Evolutionary conservation across 495 filamentous ascomycete genomes (phyloP).

Genomic region (Daldinia vernicosa): DNA sequence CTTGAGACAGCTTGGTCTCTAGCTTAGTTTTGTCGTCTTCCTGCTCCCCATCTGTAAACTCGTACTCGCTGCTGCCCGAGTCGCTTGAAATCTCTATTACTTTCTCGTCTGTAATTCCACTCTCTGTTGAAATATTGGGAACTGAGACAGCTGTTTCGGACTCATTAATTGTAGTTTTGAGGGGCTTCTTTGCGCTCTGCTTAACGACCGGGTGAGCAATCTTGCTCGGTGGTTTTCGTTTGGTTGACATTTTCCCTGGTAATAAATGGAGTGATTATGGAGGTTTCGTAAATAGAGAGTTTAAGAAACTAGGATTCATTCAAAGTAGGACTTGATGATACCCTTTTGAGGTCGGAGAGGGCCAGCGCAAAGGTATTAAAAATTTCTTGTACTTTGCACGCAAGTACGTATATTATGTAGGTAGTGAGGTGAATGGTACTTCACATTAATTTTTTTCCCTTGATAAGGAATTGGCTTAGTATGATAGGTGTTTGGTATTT

Average conservation of each 20-base stretch:
- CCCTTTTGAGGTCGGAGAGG: neutral
- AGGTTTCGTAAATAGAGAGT: neutral
- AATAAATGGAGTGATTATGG: neutral
- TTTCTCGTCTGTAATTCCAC: conserved; percentile 44
- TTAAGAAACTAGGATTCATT: neutral
- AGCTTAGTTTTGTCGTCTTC: neutral
- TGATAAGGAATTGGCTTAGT: conserved; percentile 8
- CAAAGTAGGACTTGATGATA: neutral
- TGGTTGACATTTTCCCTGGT: conserved; percentile 57
- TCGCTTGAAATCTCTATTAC: conserved; percentile 68
- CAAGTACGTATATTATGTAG: neutral
- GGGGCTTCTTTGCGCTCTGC: conserved; percentile 66
- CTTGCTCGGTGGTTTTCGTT: conserved; percentile 59
- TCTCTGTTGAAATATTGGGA: conserved; percentile 41
- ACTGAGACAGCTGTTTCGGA: conserved; percentile 69
- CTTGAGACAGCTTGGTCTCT: conserved; percentile 1
- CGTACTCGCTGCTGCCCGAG: conserved; percentile 54
- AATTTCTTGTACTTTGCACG: conserved; percentile 20
- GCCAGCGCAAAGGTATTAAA: neutral
- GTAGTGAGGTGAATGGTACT: conserved; percentile 2
- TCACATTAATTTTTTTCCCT: conserved; percentile 17
- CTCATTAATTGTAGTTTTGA: conserved; percentile 76
- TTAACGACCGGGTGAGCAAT: conserved; percentile 61
- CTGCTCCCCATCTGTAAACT: conserved; percentile 48
- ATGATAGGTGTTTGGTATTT: conserved; percentile 37